Percentiles rank a stretch among this genome's conserved stretches.
phyloP scores from a whole-genome alignment of 108 stramenopile genomes.

The Skeletonema grethae region DNA sequence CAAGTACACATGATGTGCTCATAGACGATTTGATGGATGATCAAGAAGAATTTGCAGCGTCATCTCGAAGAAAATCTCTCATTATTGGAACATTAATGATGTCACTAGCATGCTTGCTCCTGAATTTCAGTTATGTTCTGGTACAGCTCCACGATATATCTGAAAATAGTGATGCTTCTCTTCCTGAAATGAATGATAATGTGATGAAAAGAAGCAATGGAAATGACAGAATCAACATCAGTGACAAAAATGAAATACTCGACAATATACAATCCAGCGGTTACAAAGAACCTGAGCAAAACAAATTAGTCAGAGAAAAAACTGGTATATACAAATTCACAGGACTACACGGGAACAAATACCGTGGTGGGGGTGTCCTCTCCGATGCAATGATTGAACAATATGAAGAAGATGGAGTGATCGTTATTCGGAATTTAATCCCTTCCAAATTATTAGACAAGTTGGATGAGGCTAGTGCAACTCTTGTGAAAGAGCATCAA shows the following conservation, averaged over 20 bases:
- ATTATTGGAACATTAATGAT: neutral
- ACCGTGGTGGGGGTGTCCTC: slow-evolving; percentile 34
- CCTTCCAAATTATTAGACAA: slow-evolving; percentile 37
- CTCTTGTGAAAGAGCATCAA: slow-evolving; percentile 11
- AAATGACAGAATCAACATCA: neutral
- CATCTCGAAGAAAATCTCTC: neutral
- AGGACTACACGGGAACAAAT: slow-evolving; percentile 30
- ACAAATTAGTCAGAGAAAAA: slow-evolving; percentile 7
- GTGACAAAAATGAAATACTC: neutral
- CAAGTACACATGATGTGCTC: slow-evolving; percentile 4
- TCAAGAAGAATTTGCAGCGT: neutral
- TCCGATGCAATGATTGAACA: slow-evolving; percentile 31
- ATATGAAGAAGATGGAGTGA: slow-evolving; percentile 41
- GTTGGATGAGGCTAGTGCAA: slow-evolving; percentile 26
- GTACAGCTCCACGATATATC: neutral
- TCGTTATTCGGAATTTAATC: slow-evolving; percentile 41
- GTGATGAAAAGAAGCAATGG: neutral
- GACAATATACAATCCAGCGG: neutral
- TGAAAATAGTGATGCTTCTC: neutral
- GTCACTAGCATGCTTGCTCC: neutral
- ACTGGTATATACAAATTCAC: slow-evolving; percentile 33
- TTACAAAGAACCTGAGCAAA: neutral
- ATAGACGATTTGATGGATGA: neutral
- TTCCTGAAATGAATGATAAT: neutral
- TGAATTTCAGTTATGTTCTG: slow-evolving; percentile 12